These are phyloP conservation scores for Naganishia cerealis DNA, from an alignment of 1,284 basidiomycete genomes.

Conservation along the genomic window DNA sequence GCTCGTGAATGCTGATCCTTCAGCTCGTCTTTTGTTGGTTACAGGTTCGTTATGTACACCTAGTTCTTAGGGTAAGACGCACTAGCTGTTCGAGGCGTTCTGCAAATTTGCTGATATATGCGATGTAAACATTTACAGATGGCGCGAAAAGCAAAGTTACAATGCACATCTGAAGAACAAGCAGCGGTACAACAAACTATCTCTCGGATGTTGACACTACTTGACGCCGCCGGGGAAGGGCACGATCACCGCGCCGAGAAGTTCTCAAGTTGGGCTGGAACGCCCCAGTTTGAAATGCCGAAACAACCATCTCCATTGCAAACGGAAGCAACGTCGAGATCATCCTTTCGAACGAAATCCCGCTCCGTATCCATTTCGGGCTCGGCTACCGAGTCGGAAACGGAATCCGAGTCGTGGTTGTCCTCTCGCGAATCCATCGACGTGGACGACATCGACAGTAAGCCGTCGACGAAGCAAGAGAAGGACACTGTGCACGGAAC, in stretches of 20 bases:
- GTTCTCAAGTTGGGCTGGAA: background rate
- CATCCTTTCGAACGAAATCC: background rate
- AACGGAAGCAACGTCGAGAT: background rate
- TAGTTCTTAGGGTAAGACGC: constrained; percentile 69
- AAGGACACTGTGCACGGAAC: background rate
- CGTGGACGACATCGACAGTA: background rate
- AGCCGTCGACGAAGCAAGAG: background rate
- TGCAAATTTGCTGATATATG: background rate
- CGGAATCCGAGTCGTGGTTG: constrained; percentile 1
- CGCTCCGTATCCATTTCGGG: background rate
- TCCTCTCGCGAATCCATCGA: constrained; percentile 15
- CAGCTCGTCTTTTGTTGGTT: background rate
- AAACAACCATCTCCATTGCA: background rate
- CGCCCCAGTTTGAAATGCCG: background rate
- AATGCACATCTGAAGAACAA: constrained; percentile 5
- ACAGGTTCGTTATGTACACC: constrained; percentile 70
- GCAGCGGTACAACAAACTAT: constrained; percentile 2
- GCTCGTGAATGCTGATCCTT: background rate
- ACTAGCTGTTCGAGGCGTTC: background rate
- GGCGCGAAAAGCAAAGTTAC: background rate
- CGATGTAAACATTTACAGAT: background rate
- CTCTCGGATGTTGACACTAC: background rate
- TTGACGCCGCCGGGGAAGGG: background rate
- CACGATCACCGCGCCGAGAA: background rate
- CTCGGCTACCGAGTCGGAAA: constrained; percentile 5